phyloP scores from a whole-genome alignment of 2,329 filamentous ascomycete genomes.

The Macrophomina tecta region DNA sequence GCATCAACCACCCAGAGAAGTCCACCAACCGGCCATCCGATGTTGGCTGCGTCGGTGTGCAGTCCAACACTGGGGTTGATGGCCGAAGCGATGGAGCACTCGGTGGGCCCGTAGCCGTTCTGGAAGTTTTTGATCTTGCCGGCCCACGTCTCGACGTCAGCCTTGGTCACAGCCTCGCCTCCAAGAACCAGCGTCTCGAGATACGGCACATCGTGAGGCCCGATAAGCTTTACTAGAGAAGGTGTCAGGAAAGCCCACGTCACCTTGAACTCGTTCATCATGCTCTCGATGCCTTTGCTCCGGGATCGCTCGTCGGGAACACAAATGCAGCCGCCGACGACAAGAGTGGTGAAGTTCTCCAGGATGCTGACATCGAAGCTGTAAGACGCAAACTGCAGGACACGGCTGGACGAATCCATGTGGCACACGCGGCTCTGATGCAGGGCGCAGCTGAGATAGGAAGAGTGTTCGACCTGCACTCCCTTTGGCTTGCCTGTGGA shows the following conservation, averaged over 20 bases:
- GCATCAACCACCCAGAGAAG: slow-evolving; percentile 45
- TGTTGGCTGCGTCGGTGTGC: slow-evolving; percentile 6
- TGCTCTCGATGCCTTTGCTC: slow-evolving; percentile 57
- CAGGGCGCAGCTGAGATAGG: slow-evolving; percentile 24
- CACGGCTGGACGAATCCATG: slow-evolving; percentile 39
- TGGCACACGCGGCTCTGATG: slow-evolving; percentile 34
- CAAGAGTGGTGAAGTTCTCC: slow-evolving; percentile 44
- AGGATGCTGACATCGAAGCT: slow-evolving; percentile 42
- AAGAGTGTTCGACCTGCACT: slow-evolving; percentile 41
- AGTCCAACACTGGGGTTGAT: neutral
- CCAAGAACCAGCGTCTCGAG: slow-evolving; percentile 52
- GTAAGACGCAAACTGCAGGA: slow-evolving; percentile 45
- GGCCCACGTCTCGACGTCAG: neutral
- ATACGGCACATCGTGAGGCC: slow-evolving; percentile 51
- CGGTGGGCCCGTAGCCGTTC: slow-evolving; percentile 45
- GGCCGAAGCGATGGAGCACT: slow-evolving; percentile 6
- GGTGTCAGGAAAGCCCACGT: slow-evolving; percentile 47
- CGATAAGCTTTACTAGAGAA: slow-evolving; percentile 47
- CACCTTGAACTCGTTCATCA: slow-evolving; percentile 44
- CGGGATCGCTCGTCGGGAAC: slow-evolving; percentile 49
- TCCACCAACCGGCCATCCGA: neutral
- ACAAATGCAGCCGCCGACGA: slow-evolving; percentile 49
- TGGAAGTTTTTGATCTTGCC: slow-evolving; percentile 32
- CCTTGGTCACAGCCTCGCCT: slow-evolving; percentile 48
- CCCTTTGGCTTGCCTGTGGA: slow-evolving; percentile 37